These are phyloP conservation scores for Xerocomellus dryophilus DNA, from an alignment of 768 basidiomycete genomes.

Conservation along the genomic window DNA sequence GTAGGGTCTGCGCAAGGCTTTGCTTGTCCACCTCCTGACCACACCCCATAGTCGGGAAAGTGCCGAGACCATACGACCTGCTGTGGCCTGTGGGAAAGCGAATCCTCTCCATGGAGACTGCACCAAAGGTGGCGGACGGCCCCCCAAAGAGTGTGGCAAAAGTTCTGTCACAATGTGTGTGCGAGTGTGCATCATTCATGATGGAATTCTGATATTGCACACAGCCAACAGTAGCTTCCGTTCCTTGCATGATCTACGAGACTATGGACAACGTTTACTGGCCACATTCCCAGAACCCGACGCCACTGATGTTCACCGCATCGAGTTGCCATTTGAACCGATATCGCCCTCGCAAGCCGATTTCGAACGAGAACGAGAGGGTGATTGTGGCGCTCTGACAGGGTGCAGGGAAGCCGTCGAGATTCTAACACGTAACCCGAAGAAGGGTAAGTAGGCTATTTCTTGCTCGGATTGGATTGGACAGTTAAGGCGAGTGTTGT, in stretches of 20 bases:
- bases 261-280: conserved; percentile 54
- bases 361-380: conserved; percentile 34
- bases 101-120: conserved; percentile 29
- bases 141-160: conserved; percentile 5
- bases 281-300: conserved; percentile 40
- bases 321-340: conserved; percentile 27
- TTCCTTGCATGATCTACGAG: conserved; percentile 46
- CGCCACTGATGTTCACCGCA: conserved; percentile 20
- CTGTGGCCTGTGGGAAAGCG: conserved; percentile 68
- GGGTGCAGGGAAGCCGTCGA: conserved; percentile 86
- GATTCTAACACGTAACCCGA: conserved; percentile 83
- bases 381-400: conserved; percentile 43
- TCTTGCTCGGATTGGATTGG: not conserved
- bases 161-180: conserved; percentile 17
- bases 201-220: conserved; percentile 2
- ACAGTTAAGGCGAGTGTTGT: not conserved
- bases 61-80: conserved; percentile 72
- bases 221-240: conserved; percentile 14
- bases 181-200: not conserved
- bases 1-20: conserved; percentile 40
- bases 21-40: conserved; percentile 1
- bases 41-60: conserved; percentile 44
- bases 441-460: conserved; percentile 61
- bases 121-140: conserved; percentile 27
- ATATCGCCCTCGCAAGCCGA: conserved; percentile 23